Base-by-base conservation (phyloP, 116 monocot species). In the Trichopus zeylanicus region DNA sequence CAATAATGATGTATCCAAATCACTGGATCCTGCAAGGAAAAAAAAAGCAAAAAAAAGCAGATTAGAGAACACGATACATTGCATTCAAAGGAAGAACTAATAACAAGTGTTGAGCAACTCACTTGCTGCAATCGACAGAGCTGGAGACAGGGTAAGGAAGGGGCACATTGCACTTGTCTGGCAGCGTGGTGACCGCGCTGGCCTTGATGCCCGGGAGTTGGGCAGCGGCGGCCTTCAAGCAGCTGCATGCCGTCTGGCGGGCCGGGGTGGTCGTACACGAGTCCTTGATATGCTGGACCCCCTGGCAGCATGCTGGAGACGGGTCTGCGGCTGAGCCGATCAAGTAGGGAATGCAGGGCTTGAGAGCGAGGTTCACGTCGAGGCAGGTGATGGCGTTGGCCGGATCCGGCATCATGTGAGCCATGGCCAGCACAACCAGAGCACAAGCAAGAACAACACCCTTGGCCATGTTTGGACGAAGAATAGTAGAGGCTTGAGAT, bases 151-250 rank as follows among this genome's bases (percentile, higher is more conserved):
- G 60, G 61, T 52, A 60, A 7, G 69, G 59, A 12, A 69, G 60
- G 11, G 66, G 65, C 18, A 33, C 46, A 42, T 51, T 51, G 70
- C 76, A 76, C 46, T 70, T 70, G n/a, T 42, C 48, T 0, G 76
- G 76, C 23, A 76, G 65, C 15, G 42, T 52, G 18, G 31, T 53
- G 23, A 76, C 70, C 7, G 70, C 65, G 20, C 32, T 35, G 26
- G 65, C 70, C 26, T 66, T 48, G 46, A 76, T 12, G 27, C 48
- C 52, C 6, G 57, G 25, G 24, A 76, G 32, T 13, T 37, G 69
- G 1, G 71, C 19, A 0, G 71, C 71, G 0, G 77, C 71, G 5
- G 25, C 46, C 48, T 71, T 70, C 58, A 75, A 51, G 62, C 77
- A 77, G 35, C 27, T 51, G 61, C 70, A 77, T 4, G 77, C 77